phyloP scores from a whole-genome alignment of 2,329 filamentous ascomycete species.

The Nemania abortiva region DNA sequence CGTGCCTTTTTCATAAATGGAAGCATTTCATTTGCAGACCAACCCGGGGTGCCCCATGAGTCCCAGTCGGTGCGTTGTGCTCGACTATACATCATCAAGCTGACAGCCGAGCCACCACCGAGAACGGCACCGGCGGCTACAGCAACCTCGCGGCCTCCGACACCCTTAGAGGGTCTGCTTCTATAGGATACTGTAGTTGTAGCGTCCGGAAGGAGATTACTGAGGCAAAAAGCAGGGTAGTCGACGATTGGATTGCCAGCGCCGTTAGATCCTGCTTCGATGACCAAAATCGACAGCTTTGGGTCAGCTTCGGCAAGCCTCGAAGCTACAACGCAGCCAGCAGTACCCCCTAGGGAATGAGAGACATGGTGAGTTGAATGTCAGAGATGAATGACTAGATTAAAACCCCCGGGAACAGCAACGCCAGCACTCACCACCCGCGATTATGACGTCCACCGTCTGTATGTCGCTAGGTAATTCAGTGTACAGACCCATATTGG shows the following conservation, averaged over 20 bases:
- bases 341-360: conserved; percentile 34
- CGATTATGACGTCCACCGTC: conserved; percentile 47
- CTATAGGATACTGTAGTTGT: conserved; percentile 61
- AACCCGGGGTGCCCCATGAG: conserved; percentile 47
- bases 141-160: conserved; percentile 58
- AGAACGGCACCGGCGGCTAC: conserved; percentile 59
- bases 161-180: conserved; percentile 30
- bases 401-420: too few species aligned
- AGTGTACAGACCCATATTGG: conserved; percentile 41
- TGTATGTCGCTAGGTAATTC: conserved; percentile 34
- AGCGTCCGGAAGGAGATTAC: conserved; percentile 60
- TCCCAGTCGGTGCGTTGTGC: conserved; percentile 52
- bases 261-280: conserved; percentile 38
- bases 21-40: conserved; percentile 54
- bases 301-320: conserved; percentile 38
- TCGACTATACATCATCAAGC: conserved; percentile 58
- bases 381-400: too few species aligned
- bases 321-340: conserved; percentile 38
- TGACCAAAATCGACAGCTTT: conserved; percentile 36
- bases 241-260: conserved; percentile 20
- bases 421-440: conserved; percentile 40
- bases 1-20: conserved; percentile 64
- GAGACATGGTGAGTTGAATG: background rate
- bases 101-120: conserved; percentile 66
- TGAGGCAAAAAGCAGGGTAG: conserved; percentile 63